Conservation (phyloP, 169 alveolate species). For the Besnoitia besnoiti region DNA sequence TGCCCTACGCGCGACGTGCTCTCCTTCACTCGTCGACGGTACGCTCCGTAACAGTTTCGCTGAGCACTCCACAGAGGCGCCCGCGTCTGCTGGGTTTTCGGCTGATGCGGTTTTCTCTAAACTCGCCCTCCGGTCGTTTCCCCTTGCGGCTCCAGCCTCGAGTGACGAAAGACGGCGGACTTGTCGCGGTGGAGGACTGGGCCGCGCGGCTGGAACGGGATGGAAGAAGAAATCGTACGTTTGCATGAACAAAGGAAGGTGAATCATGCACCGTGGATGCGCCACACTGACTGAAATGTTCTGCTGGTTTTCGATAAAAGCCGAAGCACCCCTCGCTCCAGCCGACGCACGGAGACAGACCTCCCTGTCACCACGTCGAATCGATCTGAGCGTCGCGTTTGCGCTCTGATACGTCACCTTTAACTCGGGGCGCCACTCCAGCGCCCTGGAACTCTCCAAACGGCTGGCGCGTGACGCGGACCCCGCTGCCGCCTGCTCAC, state of each 20-base stretch:
- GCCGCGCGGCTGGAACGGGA: neutral
- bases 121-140: too few relatives aligned
- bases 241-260: conserved; percentile 12
- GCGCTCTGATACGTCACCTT: neutral
- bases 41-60: too few relatives aligned
- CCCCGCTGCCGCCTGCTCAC: neutral
- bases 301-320: neutral
- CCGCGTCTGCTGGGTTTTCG: too few relatives aligned
- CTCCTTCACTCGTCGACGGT: too few relatives aligned
- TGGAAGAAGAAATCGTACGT: conserved; percentile 9
- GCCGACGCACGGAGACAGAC: neutral
- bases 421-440: neutral
- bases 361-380: neutral
- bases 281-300: conserved; percentile 17
- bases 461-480: too few relatives aligned
- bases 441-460: neutral
- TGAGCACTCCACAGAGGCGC: too few relatives aligned
- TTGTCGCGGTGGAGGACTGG: neutral
- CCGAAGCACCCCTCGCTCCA: neutral
- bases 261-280: neutral
- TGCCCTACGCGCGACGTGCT: too few relatives aligned
- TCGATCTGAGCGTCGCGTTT: neutral
- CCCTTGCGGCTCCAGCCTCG: too few relatives aligned
- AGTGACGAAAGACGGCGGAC: too few relatives aligned
- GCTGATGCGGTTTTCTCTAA: too few relatives aligned